These are phyloP conservation scores for Hymenotorrendiella dingleyae DNA, from an alignment of 2,329 filamentous ascomycete species.

Conservation along the genomic window DNA sequence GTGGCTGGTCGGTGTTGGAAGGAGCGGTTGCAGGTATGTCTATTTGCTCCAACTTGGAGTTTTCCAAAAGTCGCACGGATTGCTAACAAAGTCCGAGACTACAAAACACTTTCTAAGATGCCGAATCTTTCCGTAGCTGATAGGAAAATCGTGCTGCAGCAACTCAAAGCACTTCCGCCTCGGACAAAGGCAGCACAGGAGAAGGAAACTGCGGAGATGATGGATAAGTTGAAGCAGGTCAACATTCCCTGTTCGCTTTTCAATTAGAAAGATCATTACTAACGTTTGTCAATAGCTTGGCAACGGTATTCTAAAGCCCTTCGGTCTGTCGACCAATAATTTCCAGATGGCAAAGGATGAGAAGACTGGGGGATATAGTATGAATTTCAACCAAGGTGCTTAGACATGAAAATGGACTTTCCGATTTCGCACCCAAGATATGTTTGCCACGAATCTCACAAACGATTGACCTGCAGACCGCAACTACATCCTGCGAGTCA, in stretches of 20 bases:
- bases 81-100: conserved; percentile 47
- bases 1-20: conserved; percentile 74
- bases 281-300: conserved; percentile 52
- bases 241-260: no score
- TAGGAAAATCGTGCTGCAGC: conserved; percentile 57
- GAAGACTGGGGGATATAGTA: conserved; percentile 83
- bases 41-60: not conserved
- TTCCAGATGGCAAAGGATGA: conserved; percentile 93
- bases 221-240: conserved; percentile 85
- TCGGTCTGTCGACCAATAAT: conserved; percentile 88
- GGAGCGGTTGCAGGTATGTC: conserved; percentile 56
- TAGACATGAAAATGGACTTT: conserved; percentile 2
- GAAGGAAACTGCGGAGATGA: conserved; percentile 90
- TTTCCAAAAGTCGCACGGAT: no score
- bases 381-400: conserved; percentile 61
- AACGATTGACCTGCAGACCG: no score
- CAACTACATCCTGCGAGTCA: no score
- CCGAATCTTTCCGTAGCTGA: conserved; percentile 60
- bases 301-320: conserved; percentile 86
- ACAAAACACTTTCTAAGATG: conserved; percentile 58
- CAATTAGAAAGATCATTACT: not conserved
- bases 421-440: no score
- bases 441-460: not conserved
- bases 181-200: conserved; percentile 74
- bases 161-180: conserved; percentile 60